A percentile compares a stretch with the other conserved stretches of the same genome.
Evolutionary conservation across 257 asterid species (phyloP).

Genomic region (Rubia yunnanensis): DNA sequence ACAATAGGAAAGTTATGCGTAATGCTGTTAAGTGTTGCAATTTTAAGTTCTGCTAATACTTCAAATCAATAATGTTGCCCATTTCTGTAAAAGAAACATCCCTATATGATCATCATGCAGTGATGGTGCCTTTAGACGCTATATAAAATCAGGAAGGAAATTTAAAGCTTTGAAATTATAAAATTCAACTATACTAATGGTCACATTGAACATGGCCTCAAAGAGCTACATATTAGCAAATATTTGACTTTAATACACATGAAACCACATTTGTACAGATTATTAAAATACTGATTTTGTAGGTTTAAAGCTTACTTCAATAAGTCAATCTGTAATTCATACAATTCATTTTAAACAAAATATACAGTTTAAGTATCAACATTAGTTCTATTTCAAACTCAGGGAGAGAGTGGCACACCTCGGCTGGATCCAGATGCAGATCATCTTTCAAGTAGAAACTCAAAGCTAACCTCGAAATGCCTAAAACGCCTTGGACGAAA

Average conservation of each 20-base stretch:
- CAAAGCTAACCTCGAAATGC: conserved; percentile 90
- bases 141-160: neutral
- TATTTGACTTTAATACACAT: neutral
- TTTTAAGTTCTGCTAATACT: neutral
- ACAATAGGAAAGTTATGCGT: neutral
- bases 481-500: conserved; percentile 96
- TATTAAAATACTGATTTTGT: neutral
- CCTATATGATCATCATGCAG: neutral
- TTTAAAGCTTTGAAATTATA: neutral
- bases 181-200: neutral
- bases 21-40: neutral
- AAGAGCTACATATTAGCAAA: neutral
- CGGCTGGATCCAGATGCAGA: conserved; percentile 94
- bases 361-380: too few relatives aligned
- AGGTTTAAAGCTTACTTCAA: neutral
- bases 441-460: conserved; percentile 97
- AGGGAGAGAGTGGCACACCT: conserved; percentile 43
- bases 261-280: neutral
- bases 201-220: neutral
- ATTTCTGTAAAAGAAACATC: neutral
- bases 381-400: neutral
- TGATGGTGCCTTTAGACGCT: neutral
- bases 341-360: neutral
- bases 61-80: neutral
- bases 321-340: neutral